Base-by-base conservation (phyloP, 1,284 basidiomycete species). In the Athelia sp. region DNA sequence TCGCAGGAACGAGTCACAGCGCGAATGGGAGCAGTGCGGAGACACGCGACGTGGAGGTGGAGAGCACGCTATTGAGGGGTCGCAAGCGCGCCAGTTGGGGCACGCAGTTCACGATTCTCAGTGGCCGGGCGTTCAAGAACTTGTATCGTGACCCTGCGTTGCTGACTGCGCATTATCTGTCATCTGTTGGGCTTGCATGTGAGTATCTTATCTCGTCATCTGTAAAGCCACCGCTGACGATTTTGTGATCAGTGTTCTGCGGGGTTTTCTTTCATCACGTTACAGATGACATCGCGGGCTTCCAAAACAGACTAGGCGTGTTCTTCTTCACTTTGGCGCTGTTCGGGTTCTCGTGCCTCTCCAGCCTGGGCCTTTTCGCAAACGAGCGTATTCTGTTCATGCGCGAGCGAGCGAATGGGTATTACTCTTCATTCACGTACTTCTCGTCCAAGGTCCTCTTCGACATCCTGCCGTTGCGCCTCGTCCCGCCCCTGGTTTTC, bases 111-210 rank as follows among this genome's bases (percentile, higher is more conserved):
- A 80, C 79, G 62, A 93, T 98, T 53, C 68, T 99, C 58, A 95
- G 91, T 60, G 93, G 94, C 19, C 70, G 96, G 51, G 94, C 95
- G n/a, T 99, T 98, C 77, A 98, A 98, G 80, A 98, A 98, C 63
- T 68, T 98, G 52, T 94, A 95, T 64, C 82, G 96, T 32, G 94
- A 99, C 62, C 95, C 96, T 0, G 87, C 94, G 50, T 69, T 98
- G 49, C 79, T 99, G 19, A n/a, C 84, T 10, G 86, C 93, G 3
- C 96, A 99, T 69, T 99, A 98, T 68, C 63, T 84, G 23, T 85
- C 92, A 14, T 85, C 93, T 1, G 81, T 98, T 56, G 76, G 76
- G 4, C 78, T 97, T 43, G 96, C 93, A 15, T 60, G 90, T 87
- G 62, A 74, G 88, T 76, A 44, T 21, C 42, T 51, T 36, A 46